Conservation (phyloP, 208 protist genomes). For the Crithidia bombi region DNA sequence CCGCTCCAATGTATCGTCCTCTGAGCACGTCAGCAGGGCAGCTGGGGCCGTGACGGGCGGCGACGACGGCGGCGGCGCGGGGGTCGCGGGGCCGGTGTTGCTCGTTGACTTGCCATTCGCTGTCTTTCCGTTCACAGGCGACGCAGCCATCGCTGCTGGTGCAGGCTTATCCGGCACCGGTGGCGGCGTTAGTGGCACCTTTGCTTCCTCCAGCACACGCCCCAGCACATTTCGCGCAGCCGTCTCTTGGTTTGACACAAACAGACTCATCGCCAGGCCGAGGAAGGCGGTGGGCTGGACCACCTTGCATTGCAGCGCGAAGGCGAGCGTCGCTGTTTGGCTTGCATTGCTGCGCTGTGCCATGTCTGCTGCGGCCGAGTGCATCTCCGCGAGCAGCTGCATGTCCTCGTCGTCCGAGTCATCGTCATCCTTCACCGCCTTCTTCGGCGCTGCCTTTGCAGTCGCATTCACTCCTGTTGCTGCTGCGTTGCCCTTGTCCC, state of each 20-base stretch:
- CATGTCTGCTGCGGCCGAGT: slow-evolving; percentile 21
- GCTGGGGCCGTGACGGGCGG: slow-evolving; percentile 7
- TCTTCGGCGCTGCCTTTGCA: too few relatives aligned
- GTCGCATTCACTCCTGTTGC: not conserved
- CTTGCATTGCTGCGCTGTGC: slow-evolving; percentile 23
- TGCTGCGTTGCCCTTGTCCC: slow-evolving; percentile 5
- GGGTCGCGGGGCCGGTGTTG: not conserved
- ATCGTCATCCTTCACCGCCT: slow-evolving; percentile 20
- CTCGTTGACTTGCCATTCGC: not conserved
- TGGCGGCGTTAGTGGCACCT: slow-evolving; percentile 7
- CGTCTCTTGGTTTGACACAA: slow-evolving; percentile 80
- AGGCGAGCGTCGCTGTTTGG: slow-evolving; percentile 41
- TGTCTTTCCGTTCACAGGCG: slow-evolving; percentile 1
- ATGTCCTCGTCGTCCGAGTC: slow-evolving; percentile 56
- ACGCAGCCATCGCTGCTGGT: not conserved
- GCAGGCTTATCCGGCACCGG: slow-evolving; percentile 4
- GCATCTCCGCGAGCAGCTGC: slow-evolving; percentile 46
- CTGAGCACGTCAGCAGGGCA: slow-evolving; percentile 28
- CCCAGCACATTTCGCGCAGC: slow-evolving; percentile 59
- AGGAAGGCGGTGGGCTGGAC: slow-evolving; percentile 72
- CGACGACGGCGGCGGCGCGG: too few relatives aligned
- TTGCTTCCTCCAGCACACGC: slow-evolving; percentile 30
- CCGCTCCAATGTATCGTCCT: slow-evolving; percentile 65
- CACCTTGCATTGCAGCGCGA: slow-evolving; percentile 36
- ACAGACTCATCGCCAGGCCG: slow-evolving; percentile 81